phyloP scores from a whole-genome alignment of 768 basidiomycete species.

The Tylopilus cervinicoccineus region DNA sequence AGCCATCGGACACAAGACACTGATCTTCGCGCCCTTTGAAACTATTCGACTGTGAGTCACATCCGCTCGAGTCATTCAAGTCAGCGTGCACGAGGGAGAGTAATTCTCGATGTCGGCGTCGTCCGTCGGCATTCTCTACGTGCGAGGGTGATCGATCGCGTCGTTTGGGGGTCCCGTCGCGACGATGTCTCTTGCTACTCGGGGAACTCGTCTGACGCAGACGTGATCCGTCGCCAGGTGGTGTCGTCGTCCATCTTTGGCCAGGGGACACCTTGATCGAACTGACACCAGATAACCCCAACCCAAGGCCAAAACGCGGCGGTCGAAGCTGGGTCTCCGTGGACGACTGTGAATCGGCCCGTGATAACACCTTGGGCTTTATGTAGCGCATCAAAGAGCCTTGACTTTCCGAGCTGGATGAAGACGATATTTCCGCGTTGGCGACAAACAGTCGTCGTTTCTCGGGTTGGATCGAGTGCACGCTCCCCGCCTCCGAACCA shows the following conservation, averaged over 20 bases:
- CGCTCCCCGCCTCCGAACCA: conserved; percentile 30
- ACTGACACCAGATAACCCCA: conserved; percentile 21
- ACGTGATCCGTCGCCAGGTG: neutral
- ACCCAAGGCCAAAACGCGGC: conserved; percentile 29
- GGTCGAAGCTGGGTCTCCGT: conserved; percentile 18
- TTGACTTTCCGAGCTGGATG: conserved; percentile 41
- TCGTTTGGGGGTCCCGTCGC: conserved; percentile 9
- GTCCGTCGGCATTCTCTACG: conserved; percentile 8
- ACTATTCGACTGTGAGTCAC: conserved; percentile 17
- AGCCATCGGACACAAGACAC: conserved; percentile 13
- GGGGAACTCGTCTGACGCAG: conserved; percentile 5
- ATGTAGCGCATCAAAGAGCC: conserved; percentile 7
- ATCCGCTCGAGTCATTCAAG: conserved; percentile 12
- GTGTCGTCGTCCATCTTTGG: conserved; percentile 17
- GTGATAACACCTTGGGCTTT: conserved; percentile 13
- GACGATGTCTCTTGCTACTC: conserved; percentile 6
- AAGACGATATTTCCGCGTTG: conserved; percentile 39
- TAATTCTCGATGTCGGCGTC: conserved; percentile 20
- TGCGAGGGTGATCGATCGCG: conserved; percentile 11
- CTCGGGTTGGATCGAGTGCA: conserved; percentile 22
- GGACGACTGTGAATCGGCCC: conserved; percentile 23
- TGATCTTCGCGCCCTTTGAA: conserved; percentile 14
- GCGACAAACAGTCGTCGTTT: conserved; percentile 43
- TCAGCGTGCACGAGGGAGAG: conserved; percentile 6
- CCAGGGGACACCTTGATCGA: conserved; percentile 3